Base-by-base conservation (phyloP, 345 rosid species). In the Moricandia moricandioides region DNA sequence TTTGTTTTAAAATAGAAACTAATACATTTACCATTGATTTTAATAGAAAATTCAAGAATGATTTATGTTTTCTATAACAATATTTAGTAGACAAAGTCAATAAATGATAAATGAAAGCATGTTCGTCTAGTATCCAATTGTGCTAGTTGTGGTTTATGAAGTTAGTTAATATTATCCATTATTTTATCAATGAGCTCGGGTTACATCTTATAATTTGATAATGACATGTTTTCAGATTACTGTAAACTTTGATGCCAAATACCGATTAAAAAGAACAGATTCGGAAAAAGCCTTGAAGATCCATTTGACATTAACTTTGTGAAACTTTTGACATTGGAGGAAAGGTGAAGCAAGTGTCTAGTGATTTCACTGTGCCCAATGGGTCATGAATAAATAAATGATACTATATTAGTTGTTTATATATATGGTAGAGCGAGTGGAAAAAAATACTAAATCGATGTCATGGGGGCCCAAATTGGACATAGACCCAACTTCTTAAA, bases 291-390 rank as follows among this genome's bases (percentile, higher is more conserved):
- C 68, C 6, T 24, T 51, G 11, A 56, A 63, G 4, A 51, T 12
- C 62, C 17, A 72, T 4, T 52, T 10, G 9, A 16, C 29, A n/a
- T 52, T 52, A 64, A 54, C 39, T 51, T 51, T 37, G 13, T 63
- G 63, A 55, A 55, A 37, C 63, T 63, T 37, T 52, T 30, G 64
- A 54, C 76, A 37, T 37, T 17, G 8, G 10, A 40, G 17, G 59
- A 65, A 74, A 66, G 67, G 67, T 57, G 60, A 43, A 73, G 40
- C 71, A 30, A 43, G 49, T 43, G 66, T 57, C 71, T 4, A 65
- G 27, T 43, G 59, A 56, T 65, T 18, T 43, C 45, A 40, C 7
- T 43, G 66, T 56, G 47, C 51, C 35, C 9, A 57, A 74, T 74
- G 33, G 47, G 29, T 64, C 45, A 29, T 64, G 27, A 40, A n/a